Evolutionary conservation across 2,329 filamentous ascomycete genomes (phyloP), one percentile per base, ranked within the genome.

Genomic region (Biscogniauxia mediterranea): DNA sequence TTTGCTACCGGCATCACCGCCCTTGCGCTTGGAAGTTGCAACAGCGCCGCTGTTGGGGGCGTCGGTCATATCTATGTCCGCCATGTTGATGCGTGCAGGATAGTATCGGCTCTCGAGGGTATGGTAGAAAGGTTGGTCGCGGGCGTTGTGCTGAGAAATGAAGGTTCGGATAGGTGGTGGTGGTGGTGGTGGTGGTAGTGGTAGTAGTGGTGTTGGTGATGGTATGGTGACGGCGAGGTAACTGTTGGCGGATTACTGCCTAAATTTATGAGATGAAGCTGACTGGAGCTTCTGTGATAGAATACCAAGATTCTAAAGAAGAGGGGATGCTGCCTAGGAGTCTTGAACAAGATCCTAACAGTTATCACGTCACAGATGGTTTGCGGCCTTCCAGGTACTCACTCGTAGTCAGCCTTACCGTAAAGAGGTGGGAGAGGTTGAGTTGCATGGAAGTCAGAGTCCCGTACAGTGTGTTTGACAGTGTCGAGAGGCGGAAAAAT

Each of bases 41-140:
- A 77, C 80, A 72, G 79, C 64, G 71, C 78, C 64, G 71, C 78
- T 76, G 49, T 83, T 77, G 38, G 87, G 86, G 54, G 90, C 93
- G 77, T 98, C 95, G 58, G 91, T 90, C 95, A 98, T 98, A 73
- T 97, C 93, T 56, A 98, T 89, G 79, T 99, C 95, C 61, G 93
- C 91, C 95, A 98, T 98, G 65, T 63, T 76, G 67, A 52, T 56
- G 32, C 6, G 56, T 28, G 32, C 54, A 26, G 19, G 21, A 20
- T 23, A 20, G 7, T 49, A 5, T 46, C 52, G 26, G 50, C 13
- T 28, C 7, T 26, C 6, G 25, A n/a, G 53, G 25, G 17, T 50
- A 49, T 54, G 28, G 25, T 56, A 54, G 46, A 20, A 20, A 53
- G 50, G 21, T 49, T 49, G 25, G 21, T 11, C 17, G 11, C 2